Conservation (phyloP, 2,329 filamentous ascomycete genomes). For the Alternaria sp. region DNA sequence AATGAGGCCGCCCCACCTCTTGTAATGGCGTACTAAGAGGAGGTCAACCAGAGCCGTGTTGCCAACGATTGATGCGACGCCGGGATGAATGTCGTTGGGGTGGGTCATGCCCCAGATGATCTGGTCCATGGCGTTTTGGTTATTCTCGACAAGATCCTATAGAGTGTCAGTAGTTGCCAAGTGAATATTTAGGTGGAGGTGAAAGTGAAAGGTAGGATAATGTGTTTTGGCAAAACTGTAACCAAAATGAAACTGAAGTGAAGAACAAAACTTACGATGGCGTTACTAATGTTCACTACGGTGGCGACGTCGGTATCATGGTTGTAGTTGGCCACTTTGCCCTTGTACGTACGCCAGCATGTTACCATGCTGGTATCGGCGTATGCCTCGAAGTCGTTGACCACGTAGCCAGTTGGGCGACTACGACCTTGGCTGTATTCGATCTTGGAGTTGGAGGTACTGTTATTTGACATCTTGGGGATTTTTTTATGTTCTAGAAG, state of each 20-base stretch:
- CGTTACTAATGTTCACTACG: neutral
- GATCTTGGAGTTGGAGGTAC: neutral
- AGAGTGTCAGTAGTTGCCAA: neutral
- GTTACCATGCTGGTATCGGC: neutral
- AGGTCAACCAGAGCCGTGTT: constrained; percentile 16
- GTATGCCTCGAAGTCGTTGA: neutral
- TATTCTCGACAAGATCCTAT: constrained; percentile 4
- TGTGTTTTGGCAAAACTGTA: no score
- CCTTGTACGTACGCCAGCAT: neutral
- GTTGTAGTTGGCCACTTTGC: neutral
- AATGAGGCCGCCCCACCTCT: constrained; percentile 21
- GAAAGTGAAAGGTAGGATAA: neutral
- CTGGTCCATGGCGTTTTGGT: constrained; percentile 15
- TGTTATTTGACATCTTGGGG: neutral
- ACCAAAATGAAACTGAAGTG: no score
- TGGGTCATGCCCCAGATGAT: constrained; percentile 18
- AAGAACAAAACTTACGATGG: neutral
- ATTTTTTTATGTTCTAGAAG: neutral
- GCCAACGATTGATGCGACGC: constrained; percentile 3
- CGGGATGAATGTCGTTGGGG: constrained; percentile 8
- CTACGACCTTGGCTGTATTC: neutral
- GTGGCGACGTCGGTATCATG: neutral
- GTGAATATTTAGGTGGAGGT: neutral
- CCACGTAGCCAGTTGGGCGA: neutral
- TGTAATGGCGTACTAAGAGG: constrained; percentile 22